Conservation (phyloP, 768 basidiomycete species). For the Leccinellum albellum region DNA sequence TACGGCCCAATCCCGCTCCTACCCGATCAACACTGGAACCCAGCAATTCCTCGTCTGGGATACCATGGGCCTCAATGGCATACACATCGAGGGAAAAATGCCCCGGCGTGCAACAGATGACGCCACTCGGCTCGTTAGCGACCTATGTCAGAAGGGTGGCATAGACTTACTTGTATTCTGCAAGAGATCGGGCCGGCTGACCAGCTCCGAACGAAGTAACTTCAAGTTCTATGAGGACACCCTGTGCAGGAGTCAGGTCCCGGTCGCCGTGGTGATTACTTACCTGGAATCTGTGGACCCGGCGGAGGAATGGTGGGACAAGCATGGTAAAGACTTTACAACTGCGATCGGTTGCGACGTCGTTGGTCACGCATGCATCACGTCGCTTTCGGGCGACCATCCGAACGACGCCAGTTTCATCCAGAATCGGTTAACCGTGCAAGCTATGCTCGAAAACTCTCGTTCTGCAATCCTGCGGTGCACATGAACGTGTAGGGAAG, state of each 20-base stretch:
- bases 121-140: conserved; percentile 22
- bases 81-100: not conserved
- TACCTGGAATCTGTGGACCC: conserved; percentile 25
- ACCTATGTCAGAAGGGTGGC: conserved; percentile 4
- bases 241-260: conserved; percentile 31
- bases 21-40: not conserved
- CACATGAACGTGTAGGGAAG: not conserved
- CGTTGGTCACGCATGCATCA: conserved; percentile 19
- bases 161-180: conserved; percentile 35
- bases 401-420: not conserved
- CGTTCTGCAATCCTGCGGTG: not conserved
- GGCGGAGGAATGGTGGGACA: conserved; percentile 25
- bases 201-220: conserved; percentile 18
- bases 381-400: not conserved
- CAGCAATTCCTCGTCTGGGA: conserved; percentile 3
- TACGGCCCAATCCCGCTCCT: not conserved
- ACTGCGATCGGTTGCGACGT: not conserved
- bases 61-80: not conserved
- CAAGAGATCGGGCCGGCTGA: conserved; percentile 27
- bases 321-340: conserved; percentile 1
- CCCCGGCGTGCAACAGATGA: not conserved
- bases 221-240: conserved; percentile 30
- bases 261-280: conserved; percentile 33
- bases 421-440: not conserved
- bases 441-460: conserved; percentile 1